Evolutionary conservation across 108 stramenopile genomes (phyloP).

Genomic region (Skeletonema costatum): DNA sequence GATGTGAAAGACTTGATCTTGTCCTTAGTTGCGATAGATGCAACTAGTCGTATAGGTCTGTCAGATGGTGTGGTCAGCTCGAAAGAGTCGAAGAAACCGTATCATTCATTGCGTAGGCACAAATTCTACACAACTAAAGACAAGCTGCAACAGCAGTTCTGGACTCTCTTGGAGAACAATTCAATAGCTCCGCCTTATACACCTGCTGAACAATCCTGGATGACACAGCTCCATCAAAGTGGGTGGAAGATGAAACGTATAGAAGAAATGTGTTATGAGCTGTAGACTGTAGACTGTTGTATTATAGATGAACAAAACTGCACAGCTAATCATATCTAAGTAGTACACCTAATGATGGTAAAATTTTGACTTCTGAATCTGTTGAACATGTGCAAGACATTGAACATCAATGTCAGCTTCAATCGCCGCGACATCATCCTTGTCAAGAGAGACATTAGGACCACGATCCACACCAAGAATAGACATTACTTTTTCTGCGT

Average conservation of each 20-base stretch:
- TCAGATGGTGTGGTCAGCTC: constrained; percentile 13
- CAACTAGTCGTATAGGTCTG: constrained; percentile 10
- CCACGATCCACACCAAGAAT: background rate
- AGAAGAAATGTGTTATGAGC: background rate
- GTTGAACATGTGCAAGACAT: background rate
- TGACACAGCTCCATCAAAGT: constrained; percentile 2
- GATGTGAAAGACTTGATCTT: constrained; percentile 11
- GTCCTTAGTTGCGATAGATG: constrained; percentile 5
- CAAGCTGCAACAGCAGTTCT: constrained; percentile 2
- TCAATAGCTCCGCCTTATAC: constrained; percentile 12
- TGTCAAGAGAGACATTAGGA: background rate
- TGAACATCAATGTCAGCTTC: background rate
- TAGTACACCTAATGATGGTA: background rate
- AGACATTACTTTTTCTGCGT: background rate
- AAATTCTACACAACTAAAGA: constrained; percentile 6
- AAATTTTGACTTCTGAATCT: background rate
- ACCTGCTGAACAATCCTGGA: constrained; percentile 16
- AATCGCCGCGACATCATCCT: background rate
- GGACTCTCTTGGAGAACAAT: constrained; percentile 13
- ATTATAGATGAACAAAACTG: no score
- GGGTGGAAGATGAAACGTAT: background rate
- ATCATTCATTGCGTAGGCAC: constrained; percentile 22
- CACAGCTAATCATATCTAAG: no score
- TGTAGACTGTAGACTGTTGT: background rate
- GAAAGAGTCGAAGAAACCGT: background rate